Conservation (phyloP, 495 filamentous ascomycete genomes). For the Bacidia rubella region DNA sequence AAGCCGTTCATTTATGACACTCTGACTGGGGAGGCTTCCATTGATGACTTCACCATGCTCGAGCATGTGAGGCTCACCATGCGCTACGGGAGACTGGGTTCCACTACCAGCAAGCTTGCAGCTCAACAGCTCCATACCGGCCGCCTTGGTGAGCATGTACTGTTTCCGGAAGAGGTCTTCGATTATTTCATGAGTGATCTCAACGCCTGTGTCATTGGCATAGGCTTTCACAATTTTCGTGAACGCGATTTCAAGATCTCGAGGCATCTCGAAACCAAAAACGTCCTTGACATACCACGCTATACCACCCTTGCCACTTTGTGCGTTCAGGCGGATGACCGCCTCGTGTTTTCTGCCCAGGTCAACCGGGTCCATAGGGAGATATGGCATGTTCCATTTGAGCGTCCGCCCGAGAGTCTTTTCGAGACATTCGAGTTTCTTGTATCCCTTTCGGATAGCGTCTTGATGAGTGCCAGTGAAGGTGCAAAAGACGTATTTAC, state of each 20-base stretch:
- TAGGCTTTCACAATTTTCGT: slow-evolving; percentile 74
- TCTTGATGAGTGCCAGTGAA: slow-evolving; percentile 93
- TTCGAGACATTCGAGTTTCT: slow-evolving; percentile 45
- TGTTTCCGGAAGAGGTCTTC: too few species aligned
- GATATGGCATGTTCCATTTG: slow-evolving; percentile 70
- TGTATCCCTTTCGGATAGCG: slow-evolving; percentile 95
- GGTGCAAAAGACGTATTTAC: slow-evolving; percentile 74
- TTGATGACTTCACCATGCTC: too few species aligned
- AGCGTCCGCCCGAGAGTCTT: slow-evolving; percentile 46
- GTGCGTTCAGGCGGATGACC: slow-evolving; percentile 93
- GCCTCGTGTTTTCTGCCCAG: slow-evolving; percentile 95
- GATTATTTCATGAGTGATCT: too few species aligned
- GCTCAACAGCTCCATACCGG: too few species aligned
- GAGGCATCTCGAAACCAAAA: slow-evolving; percentile 83
- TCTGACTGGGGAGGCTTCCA: too few species aligned
- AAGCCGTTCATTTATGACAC: too few species aligned
- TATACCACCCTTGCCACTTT: slow-evolving; percentile 88
- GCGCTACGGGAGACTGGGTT: too few species aligned
- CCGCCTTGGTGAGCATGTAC: too few species aligned
- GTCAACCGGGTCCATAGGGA: slow-evolving; percentile 84
- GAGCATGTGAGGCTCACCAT: too few species aligned
- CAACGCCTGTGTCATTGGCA: too few species aligned
- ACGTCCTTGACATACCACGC: slow-evolving; percentile 86
- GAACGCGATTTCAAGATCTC: slow-evolving; percentile 86
- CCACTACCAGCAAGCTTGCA: too few species aligned